phyloP scores from a whole-genome alignment of 176 grass and related monocot species.

The Poa annua region DNA sequence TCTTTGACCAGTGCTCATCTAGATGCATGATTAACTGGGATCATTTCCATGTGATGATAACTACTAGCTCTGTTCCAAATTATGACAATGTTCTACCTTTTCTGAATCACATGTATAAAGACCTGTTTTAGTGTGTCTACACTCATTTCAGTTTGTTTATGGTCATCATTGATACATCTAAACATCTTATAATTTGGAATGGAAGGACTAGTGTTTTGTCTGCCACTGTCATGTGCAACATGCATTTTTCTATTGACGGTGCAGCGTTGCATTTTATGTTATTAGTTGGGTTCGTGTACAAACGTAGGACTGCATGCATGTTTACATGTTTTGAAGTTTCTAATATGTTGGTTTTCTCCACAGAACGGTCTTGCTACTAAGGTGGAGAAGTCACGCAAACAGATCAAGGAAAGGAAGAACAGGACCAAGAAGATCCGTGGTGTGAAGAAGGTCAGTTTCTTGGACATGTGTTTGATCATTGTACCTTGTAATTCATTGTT shows the following conservation, averaged over 20 bases:
- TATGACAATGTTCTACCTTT: no score
- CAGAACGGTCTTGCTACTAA: constrained; percentile 96
- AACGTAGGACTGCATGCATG: not conserved
- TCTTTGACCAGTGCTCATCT: no score
- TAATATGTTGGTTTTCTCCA: constrained; percentile 8
- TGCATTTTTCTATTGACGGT: not conserved
- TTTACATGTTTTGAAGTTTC: not conserved
- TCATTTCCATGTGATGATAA: not conserved
- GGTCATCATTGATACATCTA: no score
- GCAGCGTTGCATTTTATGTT: not conserved
- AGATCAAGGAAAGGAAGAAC: constrained; percentile 95
- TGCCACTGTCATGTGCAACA: not conserved
- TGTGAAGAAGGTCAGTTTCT: constrained; percentile 70
- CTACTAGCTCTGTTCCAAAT: no score
- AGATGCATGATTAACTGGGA: not conserved
- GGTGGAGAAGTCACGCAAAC: constrained; percentile 93
- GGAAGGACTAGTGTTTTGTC: no score
- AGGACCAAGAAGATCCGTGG: constrained; percentile 87
- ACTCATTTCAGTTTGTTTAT: no score
- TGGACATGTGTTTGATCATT: not conserved
- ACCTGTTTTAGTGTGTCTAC: no score
- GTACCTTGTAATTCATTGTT: not conserved
- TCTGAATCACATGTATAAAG: no score
- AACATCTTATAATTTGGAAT: no score
- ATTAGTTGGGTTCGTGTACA: not conserved